Conservation (phyloP, 495 filamentous ascomycete genomes). For the Choiromyces venosus region DNA sequence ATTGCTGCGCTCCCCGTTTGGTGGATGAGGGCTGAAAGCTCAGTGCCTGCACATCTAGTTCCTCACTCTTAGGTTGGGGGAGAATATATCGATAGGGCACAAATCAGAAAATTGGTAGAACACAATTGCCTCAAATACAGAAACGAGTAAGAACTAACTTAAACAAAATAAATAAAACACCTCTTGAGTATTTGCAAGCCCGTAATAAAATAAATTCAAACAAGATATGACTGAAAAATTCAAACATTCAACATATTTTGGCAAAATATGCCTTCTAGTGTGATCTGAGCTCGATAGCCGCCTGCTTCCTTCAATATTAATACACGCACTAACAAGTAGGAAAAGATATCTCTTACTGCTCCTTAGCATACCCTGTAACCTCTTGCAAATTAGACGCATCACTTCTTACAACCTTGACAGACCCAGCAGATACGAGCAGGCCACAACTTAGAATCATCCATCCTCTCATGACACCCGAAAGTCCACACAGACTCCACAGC, state of each 20-base stretch:
- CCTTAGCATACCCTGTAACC: not conserved
- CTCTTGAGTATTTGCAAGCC: not conserved
- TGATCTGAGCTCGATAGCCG: not conserved
- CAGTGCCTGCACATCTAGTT: not conserved
- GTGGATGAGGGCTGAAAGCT: not conserved
- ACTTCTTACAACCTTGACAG: slow-evolving; percentile 36
- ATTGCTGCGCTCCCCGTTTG: not conserved
- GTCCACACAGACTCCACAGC: slow-evolving; percentile 37
- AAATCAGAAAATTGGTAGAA: not conserved
- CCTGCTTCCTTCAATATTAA: not conserved
- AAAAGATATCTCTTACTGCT: not conserved
- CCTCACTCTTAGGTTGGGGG: not conserved
- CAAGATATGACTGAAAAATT: not conserved
- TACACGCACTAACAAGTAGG: not conserved
- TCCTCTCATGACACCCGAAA: slow-evolving; percentile 38
- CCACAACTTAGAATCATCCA: slow-evolving; percentile 37
- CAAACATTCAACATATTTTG: not conserved
- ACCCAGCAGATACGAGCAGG: slow-evolving; percentile 41
- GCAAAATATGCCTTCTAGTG: not conserved
- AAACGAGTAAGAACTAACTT: not conserved
- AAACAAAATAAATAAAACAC: not conserved
- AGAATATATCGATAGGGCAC: not conserved
- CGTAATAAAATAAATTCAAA: not conserved
- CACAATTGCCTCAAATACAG: not conserved
- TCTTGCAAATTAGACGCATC: not conserved